Evolutionary conservation across 2,329 filamentous ascomycete genomes (phyloP).

Genomic region (Zymoseptoria ardabiliae): DNA sequence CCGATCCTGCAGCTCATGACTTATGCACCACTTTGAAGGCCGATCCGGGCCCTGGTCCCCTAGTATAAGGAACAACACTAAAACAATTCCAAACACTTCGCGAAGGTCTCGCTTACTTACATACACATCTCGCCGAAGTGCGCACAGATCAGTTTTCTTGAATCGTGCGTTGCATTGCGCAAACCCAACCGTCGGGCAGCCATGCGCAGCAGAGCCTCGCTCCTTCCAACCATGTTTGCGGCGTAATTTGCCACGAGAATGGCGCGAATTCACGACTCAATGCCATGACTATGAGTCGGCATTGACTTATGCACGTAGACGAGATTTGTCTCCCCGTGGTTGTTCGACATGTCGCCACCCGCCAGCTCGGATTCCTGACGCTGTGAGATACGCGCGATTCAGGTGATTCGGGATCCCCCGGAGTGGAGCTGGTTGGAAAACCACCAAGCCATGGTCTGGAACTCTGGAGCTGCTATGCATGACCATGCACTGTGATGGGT

Average conservation of each 20-base stretch:
- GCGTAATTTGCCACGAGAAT: neutral
- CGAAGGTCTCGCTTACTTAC: neutral
- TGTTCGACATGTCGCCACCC: neutral
- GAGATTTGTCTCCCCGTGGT: neutral
- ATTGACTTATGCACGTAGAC: neutral
- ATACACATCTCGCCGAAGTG: neutral
- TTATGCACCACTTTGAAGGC: neutral
- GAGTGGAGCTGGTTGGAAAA: neutral
- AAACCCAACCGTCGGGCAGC: constrained; percentile 1
- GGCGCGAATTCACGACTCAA: neutral
- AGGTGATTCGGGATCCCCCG: neutral
- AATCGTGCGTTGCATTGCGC: neutral
- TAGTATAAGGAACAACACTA: neutral
- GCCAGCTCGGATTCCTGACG: neutral
- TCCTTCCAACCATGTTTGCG: neutral
- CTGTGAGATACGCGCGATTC: neutral
- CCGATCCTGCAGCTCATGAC: neutral
- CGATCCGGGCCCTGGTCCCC: neutral
- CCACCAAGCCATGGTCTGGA: neutral
- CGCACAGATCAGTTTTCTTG: neutral
- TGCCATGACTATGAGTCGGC: neutral
- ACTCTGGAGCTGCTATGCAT: neutral
- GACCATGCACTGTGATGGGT: neutral
- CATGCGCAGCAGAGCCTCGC: neutral
- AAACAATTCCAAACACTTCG: neutral